Evolutionary conservation across 306 rosid species (phyloP), one percentile per base, ranked within the genome.

Genomic region (Vicia sativa): DNA sequence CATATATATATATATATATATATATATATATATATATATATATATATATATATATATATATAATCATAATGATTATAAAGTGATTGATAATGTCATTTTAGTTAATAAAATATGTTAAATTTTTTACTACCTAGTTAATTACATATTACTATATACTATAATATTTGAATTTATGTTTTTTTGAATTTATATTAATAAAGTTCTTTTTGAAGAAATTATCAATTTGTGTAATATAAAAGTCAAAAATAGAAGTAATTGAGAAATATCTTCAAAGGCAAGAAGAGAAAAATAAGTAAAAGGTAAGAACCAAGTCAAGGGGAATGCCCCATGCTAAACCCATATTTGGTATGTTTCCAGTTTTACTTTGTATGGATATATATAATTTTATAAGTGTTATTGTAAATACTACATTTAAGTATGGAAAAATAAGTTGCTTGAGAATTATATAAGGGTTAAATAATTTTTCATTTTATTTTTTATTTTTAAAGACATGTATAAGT

Each of bases 231-330:
- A 14, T 28, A 29, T 35, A 26, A 49, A 34, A 38, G 34, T 62
- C n/a, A 45, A 46, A 37, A 44, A 13, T 48, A 18, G 1, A 61
- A 61, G 46, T 18, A 48, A 42, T 61, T 67, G 12, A 0, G 1
- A 42, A 50, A 35, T 50, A 35, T 12, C 59, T 68, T 68, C 52
- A 19, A 60, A 61, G 42, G 11, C 41, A 52, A 29, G 49, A 60
- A 59, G 48, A 48, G 74, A 39, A 67, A 34, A 65, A 65, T 48
- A 21, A 37, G 52, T 46, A 31, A 46, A 44, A 65, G 16, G 45
- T 56, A 26, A 52, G 39, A 67, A 28, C 23, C 44, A 46, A 49
- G 65, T 28, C 52, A 75, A 68, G 74, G 28, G 8, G 59, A 34
- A 61, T 58, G 74, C 39, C 28, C 74, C 67, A 65, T 23, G 7